These are phyloP conservation scores for Candida railenensis DNA, from an alignment of 805 yeast genomes.

Conservation along the genomic window DNA sequence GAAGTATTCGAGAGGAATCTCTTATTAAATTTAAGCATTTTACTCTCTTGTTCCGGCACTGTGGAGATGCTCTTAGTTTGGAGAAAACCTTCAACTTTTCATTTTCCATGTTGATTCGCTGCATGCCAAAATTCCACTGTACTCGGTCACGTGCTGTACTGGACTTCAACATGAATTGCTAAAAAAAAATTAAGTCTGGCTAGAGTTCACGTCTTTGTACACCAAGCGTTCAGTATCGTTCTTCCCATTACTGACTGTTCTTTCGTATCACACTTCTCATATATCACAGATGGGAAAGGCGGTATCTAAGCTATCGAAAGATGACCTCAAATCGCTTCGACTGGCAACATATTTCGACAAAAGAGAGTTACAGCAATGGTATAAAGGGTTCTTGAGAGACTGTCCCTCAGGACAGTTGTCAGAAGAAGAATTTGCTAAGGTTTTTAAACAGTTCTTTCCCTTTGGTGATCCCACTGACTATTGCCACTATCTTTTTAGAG, in stretches of 20 bases:
- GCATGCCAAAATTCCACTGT: no score
- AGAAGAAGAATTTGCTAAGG: constrained; percentile 83
- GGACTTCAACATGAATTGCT: not conserved
- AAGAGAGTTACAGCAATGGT: constrained; percentile 97
- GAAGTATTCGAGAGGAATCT: constrained; percentile 6
- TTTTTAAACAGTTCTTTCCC: constrained; percentile 95
- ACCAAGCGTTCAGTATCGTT: no score
- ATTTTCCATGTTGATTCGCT: no score
- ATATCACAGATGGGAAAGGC: constrained; percentile 80
- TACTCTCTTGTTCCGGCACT: not conserved
- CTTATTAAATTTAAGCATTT: constrained; percentile 6
- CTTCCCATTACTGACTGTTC: no score
- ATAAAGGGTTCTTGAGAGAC: constrained; percentile 91
- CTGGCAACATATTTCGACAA: constrained; percentile 89
- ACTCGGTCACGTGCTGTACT: no score
- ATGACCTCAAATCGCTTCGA: constrained; percentile 79
- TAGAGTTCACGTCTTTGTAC: no score
- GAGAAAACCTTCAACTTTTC: not conserved
- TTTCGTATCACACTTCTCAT: no score
- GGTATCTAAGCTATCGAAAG: constrained; percentile 87
- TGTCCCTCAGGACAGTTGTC: constrained; percentile 89
- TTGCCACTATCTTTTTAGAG: constrained; percentile 83
- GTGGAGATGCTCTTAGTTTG: not conserved
- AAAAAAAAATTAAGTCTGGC: no score
- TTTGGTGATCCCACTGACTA: constrained; percentile 96